phyloP scores from a whole-genome alignment of 2,329 filamentous ascomycete species.

The Talaromyces funiculosus region DNA sequence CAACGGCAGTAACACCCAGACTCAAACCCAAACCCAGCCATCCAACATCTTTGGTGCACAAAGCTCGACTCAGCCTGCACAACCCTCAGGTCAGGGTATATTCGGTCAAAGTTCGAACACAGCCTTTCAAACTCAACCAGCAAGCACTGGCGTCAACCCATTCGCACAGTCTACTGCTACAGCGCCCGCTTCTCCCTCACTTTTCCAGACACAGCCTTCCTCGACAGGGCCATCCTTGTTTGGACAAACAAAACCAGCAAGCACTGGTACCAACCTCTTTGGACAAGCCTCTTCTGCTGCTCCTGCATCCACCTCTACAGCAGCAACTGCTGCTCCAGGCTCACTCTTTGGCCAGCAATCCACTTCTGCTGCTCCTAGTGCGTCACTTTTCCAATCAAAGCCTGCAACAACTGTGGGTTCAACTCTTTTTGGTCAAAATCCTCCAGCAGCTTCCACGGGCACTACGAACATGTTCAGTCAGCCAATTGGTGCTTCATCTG shows the following conservation, averaged over 20 bases:
- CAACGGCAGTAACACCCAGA: constrained; percentile 16
- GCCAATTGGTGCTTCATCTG: background rate
- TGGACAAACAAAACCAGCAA: constrained; percentile 16
- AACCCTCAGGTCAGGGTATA: background rate
- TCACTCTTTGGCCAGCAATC: constrained; percentile 17
- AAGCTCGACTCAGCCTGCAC: constrained; percentile 5
- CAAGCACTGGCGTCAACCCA: constrained; percentile 18
- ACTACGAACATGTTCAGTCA: constrained; percentile 7
- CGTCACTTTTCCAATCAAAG: constrained; percentile 16
- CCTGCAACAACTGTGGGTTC: constrained; percentile 7
- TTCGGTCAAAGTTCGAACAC: constrained; percentile 8
- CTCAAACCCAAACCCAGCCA: constrained; percentile 16
- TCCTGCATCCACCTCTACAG: constrained; percentile 13
- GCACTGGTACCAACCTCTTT: constrained; percentile 22
- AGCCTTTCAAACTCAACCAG: constrained; percentile 14
- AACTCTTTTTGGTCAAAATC: constrained; percentile 7
- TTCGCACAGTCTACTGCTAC: constrained; percentile 17
- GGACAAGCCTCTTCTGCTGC: constrained; percentile 21
- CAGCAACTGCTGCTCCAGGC: constrained; percentile 13
- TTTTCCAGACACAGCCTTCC: constrained; percentile 4
- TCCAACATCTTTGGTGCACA: constrained; percentile 17
- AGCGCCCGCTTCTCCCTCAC: background rate
- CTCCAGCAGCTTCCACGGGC: background rate
- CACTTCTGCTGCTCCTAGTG: constrained; percentile 16
- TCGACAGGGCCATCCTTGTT: constrained; percentile 13